Evolutionary conservation across 1,139 yeast genomes (phyloP).

Genomic region (Suzukiozyma palmioleophila): DNA sequence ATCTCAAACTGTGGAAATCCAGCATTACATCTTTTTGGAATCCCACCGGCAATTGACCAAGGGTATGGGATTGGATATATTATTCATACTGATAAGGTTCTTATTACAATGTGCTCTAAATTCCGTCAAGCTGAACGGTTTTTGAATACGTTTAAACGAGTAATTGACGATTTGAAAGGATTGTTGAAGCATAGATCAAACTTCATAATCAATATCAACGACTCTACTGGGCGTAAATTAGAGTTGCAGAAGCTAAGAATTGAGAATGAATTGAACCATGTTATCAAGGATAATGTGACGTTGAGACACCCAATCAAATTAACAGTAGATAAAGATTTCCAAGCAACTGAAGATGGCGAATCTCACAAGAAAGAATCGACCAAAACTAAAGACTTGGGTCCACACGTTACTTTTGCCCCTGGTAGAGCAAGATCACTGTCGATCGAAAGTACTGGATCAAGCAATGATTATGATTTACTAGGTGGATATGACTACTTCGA

Average conservation of each 20-base stretch:
- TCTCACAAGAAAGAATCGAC: background rate
- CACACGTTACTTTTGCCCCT: constrained; percentile 6
- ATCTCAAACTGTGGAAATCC: constrained; percentile 73
- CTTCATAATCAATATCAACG: constrained; percentile 29
- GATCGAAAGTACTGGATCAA: constrained; percentile 3
- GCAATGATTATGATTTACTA: constrained; percentile 34
- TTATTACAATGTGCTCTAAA: constrained; percentile 66
- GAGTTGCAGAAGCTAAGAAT: constrained; percentile 35
- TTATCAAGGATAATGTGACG: constrained; percentile 25
- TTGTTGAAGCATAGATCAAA: constrained; percentile 40
- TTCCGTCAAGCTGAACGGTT: constrained; percentile 70
- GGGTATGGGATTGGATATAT: constrained; percentile 80
- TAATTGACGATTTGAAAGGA: constrained; percentile 48
- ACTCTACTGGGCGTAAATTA: constrained; percentile 28
- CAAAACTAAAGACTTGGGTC: constrained; percentile 1
- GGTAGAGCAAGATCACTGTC: constrained; percentile 4
- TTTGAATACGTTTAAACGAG: constrained; percentile 58
- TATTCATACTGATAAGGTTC: constrained; percentile 55
- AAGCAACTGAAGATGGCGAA: constrained; percentile 12
- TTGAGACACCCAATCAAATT: constrained; percentile 37
- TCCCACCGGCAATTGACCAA: constrained; percentile 69
- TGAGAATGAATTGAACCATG: constrained; percentile 31
- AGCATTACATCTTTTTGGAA: constrained; percentile 67
- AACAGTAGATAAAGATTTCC: constrained; percentile 15
- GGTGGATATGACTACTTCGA: constrained; percentile 80